These are phyloP conservation scores for Fusarium tricinctum DNA, from an alignment of 2,329 filamentous ascomycete genomes.

Conservation along the genomic window DNA sequence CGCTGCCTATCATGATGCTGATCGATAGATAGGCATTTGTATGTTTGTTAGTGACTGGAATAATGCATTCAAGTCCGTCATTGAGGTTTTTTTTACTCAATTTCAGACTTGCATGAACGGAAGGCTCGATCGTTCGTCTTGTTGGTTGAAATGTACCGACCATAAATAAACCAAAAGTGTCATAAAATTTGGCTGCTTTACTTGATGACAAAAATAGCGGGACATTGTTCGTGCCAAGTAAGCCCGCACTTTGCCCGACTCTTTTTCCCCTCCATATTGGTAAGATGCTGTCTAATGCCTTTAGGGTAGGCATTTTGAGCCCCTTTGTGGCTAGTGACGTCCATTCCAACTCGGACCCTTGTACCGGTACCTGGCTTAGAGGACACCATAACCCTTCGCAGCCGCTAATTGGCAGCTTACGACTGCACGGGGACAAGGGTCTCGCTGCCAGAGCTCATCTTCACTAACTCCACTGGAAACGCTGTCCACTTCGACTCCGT, in stretches of 20 bases:
- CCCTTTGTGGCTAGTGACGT: constrained; percentile 21
- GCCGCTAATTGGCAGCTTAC: constrained; percentile 25
- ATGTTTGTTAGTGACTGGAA: not conserved
- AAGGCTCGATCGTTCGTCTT: constrained; percentile 5
- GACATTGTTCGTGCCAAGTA: no score
- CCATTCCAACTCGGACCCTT: not conserved
- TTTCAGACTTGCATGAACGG: constrained; percentile 8
- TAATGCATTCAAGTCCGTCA: no score
- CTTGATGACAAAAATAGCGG: no score
- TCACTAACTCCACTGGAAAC: constrained; percentile 42
- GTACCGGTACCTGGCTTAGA: constrained; percentile 13
- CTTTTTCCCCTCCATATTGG: no score
- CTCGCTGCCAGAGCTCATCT: constrained; percentile 36
- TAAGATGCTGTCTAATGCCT: no score
- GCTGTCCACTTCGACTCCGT: constrained; percentile 44
- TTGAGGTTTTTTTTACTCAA: not conserved
- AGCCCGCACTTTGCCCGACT: no score
- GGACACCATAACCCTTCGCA: constrained; percentile 11
- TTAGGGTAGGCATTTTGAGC: constrained; percentile 6
- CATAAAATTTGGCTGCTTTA: no score
- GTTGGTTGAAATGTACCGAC: not conserved
- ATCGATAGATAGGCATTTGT: no score
- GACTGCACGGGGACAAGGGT: constrained; percentile 23
- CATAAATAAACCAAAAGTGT: no score
- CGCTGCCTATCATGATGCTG: constrained; percentile 13